phyloP scores from a whole-genome alignment of 2,329 filamentous ascomycete species.

The Fusarium humuli region DNA sequence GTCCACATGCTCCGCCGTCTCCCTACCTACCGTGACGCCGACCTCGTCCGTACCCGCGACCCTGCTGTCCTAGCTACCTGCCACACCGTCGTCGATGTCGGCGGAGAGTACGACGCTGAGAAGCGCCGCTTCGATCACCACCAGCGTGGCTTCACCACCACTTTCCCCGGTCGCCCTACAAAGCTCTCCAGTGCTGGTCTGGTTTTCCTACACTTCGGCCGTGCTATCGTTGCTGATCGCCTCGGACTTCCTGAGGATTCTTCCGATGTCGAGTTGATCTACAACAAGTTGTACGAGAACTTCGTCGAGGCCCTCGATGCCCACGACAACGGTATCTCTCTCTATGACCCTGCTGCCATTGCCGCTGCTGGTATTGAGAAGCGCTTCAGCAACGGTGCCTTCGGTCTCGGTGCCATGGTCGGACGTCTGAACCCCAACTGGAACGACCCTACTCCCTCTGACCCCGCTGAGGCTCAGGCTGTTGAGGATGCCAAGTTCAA shows the following conservation, averaged over 20 bases:
- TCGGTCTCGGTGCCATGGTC: slow-evolving; percentile 87
- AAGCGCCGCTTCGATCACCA: slow-evolving; percentile 93
- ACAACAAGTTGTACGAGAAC: slow-evolving; percentile 89
- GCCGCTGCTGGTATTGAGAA: slow-evolving; percentile 79
- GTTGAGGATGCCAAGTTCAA: slow-evolving; percentile 86
- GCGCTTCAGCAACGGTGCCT: slow-evolving; percentile 84
- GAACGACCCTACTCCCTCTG: slow-evolving; percentile 72
- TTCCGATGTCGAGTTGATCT: slow-evolving; percentile 78
- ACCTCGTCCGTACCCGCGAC: slow-evolving; percentile 89
- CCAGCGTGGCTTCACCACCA: slow-evolving; percentile 88
- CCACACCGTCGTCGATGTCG: slow-evolving; percentile 98
- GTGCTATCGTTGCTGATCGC: slow-evolving; percentile 76
- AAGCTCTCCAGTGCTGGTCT: slow-evolving; percentile 95
- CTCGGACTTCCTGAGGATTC: slow-evolving; percentile 67
- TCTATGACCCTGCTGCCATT: slow-evolving; percentile 79
- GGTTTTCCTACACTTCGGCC: slow-evolving; percentile 96
- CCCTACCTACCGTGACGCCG: slow-evolving; percentile 78
- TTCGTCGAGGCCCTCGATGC: slow-evolving; percentile 97
- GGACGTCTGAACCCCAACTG: slow-evolving; percentile 81
- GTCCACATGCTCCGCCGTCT: slow-evolving; percentile 95
- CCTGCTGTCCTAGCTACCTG: slow-evolving; percentile 80
- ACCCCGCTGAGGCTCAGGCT: slow-evolving; percentile 69
- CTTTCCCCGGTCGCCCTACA: slow-evolving; percentile 84
- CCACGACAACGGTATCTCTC: slow-evolving; percentile 94
- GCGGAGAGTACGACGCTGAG: slow-evolving; percentile 86